phyloP scores from a whole-genome alignment of 768 basidiomycete genomes.

The Rossbeevera mucosa region DNA sequence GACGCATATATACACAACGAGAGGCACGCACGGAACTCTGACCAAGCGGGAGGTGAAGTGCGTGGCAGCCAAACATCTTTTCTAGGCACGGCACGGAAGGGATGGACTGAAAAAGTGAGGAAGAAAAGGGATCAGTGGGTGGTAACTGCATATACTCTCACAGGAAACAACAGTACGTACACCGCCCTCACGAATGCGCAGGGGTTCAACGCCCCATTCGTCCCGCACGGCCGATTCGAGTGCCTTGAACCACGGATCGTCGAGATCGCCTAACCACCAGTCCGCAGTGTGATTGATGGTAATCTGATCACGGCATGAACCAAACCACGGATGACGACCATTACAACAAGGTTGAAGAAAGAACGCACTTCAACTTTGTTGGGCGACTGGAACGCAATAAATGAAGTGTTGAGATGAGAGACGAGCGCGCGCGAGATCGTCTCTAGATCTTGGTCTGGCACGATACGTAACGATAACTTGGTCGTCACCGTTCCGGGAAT shows the following conservation, averaged over 20 bases:
- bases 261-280: slow-evolving; percentile 94
- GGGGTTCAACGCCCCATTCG: slow-evolving; percentile 83
- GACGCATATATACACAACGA: not conserved
- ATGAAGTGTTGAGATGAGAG: slow-evolving; percentile 53
- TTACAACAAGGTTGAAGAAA: not conserved
- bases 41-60: slow-evolving; percentile 91
- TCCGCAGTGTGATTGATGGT: slow-evolving; percentile 79
- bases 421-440: slow-evolving; percentile 60
- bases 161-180: slow-evolving; percentile 47
- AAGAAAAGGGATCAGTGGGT: not conserved
- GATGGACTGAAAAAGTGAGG: slow-evolving; percentile 61
- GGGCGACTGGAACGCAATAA: slow-evolving; percentile 55
- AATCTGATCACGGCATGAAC: slow-evolving; percentile 42
- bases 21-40: slow-evolving; percentile 68
- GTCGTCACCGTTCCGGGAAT: slow-evolving; percentile 85
- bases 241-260: slow-evolving; percentile 81
- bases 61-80: slow-evolving; percentile 83
- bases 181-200: slow-evolving; percentile 91
- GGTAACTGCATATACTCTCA: not conserved
- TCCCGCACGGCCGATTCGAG: slow-evolving; percentile 77
- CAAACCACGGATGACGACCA: not conserved
- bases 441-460: slow-evolving; percentile 86
- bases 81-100: slow-evolving; percentile 93
- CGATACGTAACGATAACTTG: slow-evolving; percentile 85
- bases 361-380: slow-evolving; percentile 63